Evolutionary conservation across 495 filamentous ascomycete species (phyloP).

Genomic region (Tricharina praecox): DNA sequence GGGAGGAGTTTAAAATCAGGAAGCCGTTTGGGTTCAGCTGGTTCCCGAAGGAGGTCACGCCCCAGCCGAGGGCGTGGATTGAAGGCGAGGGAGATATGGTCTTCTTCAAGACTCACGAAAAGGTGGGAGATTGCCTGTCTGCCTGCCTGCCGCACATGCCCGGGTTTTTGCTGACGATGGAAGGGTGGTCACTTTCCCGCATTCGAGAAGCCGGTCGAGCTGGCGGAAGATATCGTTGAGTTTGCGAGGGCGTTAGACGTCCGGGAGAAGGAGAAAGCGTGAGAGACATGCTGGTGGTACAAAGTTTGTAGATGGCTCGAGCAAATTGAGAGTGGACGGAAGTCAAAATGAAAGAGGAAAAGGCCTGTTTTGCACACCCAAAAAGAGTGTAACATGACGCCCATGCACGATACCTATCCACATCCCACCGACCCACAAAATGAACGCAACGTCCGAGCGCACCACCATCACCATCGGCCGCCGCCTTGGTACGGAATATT

Average conservation of each 20-base stretch:
- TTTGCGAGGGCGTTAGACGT: constrained; percentile 31
- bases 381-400: no score
- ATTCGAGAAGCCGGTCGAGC: constrained; percentile 37
- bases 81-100: neutral
- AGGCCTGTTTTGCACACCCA: no score
- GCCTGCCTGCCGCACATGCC: constrained; percentile 29
- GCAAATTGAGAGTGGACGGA: no score
- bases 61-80: constrained; percentile 36
- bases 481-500: no score
- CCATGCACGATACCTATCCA: no score
- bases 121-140: neutral
- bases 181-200: constrained; percentile 46
- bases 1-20: constrained; percentile 29
- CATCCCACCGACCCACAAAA: no score
- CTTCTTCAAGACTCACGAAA: neutral
- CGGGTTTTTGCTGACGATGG: constrained; percentile 34
- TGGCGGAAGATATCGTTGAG: constrained; percentile 42
- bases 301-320: no score
- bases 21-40: constrained; percentile 45
- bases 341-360: no score
- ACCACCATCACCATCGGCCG: no score
- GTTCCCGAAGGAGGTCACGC: constrained; percentile 40
- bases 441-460: no score
- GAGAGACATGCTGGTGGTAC: no score
- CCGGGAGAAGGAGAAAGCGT: neutral